A percentile compares a stretch with the other conserved stretches of the same genome.
These are phyloP conservation scores for Immersiella caudata DNA, from an alignment of 495 filamentous ascomycete species.

Conservation along the genomic window DNA sequence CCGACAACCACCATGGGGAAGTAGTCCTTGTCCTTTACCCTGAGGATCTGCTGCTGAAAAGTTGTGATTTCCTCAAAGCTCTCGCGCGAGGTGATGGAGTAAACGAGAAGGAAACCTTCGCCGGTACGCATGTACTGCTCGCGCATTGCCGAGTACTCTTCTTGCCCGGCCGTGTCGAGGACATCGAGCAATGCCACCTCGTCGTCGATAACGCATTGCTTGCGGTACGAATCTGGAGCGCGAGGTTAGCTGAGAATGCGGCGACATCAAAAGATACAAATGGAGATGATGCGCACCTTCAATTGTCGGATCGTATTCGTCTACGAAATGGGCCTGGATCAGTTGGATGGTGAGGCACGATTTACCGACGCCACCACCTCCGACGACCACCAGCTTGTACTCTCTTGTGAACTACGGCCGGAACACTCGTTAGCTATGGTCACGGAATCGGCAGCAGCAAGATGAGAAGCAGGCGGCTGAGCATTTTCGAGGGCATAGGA, in stretches of 20 bases:
- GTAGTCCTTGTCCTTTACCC: constrained; percentile 98
- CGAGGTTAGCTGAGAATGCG: constrained; percentile 18
- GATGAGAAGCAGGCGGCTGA: background rate
- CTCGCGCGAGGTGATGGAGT: constrained; percentile 95
- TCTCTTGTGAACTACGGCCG: constrained; percentile 86
- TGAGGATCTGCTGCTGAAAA: constrained; percentile 96
- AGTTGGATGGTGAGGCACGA: constrained; percentile 99
- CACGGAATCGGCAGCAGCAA: background rate
- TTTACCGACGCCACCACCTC: constrained; percentile 97
- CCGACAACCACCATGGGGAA: constrained; percentile 99
- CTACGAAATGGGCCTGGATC: constrained; percentile 98
- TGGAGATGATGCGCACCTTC: constrained; percentile 71
- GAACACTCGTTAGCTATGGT: constrained; percentile 1
- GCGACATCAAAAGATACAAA: constrained; percentile 2
- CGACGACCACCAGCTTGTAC: constrained; percentile 98
- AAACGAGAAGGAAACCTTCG: constrained; percentile 96
- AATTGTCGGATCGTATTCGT: constrained; percentile 99
- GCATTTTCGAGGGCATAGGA: background rate
- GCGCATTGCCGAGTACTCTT: constrained; percentile 99
- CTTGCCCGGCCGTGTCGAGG: constrained; percentile 95
- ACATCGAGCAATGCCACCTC: constrained; percentile 97
- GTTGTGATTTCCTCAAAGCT: constrained; percentile 98
- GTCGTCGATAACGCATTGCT: constrained; percentile 98
- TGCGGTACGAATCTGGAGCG: constrained; percentile 90
- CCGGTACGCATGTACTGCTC: constrained; percentile 99